Base-by-base conservation (phyloP, 306 rosid genomes). In the Alnus glutinosa region DNA sequence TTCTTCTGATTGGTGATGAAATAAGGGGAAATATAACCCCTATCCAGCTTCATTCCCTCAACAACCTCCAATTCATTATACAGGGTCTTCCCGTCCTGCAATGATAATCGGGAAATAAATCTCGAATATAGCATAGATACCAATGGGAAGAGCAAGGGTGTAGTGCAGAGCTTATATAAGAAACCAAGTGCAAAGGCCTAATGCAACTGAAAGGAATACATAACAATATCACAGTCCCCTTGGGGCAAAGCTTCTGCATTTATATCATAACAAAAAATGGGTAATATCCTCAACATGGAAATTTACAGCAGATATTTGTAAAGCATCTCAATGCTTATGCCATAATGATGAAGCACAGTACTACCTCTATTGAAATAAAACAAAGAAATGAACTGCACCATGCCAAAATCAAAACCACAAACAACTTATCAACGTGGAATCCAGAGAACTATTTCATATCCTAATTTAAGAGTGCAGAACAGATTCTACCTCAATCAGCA, bases 21-120 rank as follows among this genome's bases (percentile, higher is more conserved):
- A 80, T 91, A 91, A 34, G 98, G 97, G 62, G 98, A 94, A 62
- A 94, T 94, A 61, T 89, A 94, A 71, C 98, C 98, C 78, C 98
- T 84, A 81, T 94, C 98, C 59, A 94, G 91, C 89, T 92, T 94
- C 98, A 94, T 94, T 58, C 98, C 98, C 87, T 94, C 98, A 71
- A 94, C 97, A 76, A 94, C 97, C 83, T 94, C 98, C 92, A 94
- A 86, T 84, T 92, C 98, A 46, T 92, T 94, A 68, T 83, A 67
- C 84, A 92, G 75, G 46, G 98, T 94, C 71, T 94, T 94, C 39
- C 98, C 98, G 75, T 94, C 98, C 98, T 94, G 90, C 75, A 85
- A 90, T 10, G 69, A 70, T 82, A 84, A 69, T 4, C 18, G 2
- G 34, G 64, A 57, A 14, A 44, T 44, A 62, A 62, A 62, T 15